phyloP scores from a whole-genome alignment of 129 eudicot species.

The Centella asiatica region DNA sequence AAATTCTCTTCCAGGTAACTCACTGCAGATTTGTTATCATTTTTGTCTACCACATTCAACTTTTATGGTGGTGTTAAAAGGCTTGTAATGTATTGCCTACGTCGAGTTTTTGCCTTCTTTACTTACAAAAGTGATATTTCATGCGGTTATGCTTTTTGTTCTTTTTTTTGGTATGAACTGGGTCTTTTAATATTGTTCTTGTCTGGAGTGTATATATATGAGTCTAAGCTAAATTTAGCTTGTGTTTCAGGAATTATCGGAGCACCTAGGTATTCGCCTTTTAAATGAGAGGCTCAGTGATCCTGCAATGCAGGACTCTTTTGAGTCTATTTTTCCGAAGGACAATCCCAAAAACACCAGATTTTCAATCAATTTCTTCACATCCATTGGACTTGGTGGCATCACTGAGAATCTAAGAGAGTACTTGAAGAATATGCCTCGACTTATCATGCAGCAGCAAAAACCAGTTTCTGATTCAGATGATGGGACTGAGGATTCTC shows the following conservation, averaged over 20 bases:
- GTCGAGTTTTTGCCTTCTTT: too few species aligned
- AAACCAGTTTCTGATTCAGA: conserved; percentile 65
- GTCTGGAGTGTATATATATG: background rate
- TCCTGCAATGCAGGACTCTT: conserved; percentile 73
- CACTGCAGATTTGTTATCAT: background rate
- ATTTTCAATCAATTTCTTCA: conserved; percentile 83
- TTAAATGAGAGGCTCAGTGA: conserved; percentile 82
- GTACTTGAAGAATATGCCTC: conserved; percentile 88
- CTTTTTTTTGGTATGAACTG: too few species aligned
- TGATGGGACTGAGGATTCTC: conserved; percentile 27
- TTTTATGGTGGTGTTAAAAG: background rate
- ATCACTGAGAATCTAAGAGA: conserved; percentile 87
- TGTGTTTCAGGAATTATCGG: conserved; percentile 70
- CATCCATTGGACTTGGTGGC: conserved; percentile 95
- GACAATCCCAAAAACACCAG: conserved; percentile 86
- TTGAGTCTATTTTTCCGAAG: conserved; percentile 78
- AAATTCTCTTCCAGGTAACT: conserved; percentile 89
- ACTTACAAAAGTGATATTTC: too few species aligned
- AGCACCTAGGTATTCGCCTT: conserved; percentile 88
- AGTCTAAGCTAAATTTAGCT: background rate
- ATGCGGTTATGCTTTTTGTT: too few species aligned
- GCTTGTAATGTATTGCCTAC: too few species aligned
- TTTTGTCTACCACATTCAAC: too few species aligned
- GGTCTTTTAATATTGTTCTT: background rate
- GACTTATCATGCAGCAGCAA: conserved; percentile 87